Conservation (phyloP, 2,329 filamentous ascomycete genomes). For the Bimuria novae-zelandiae region DNA sequence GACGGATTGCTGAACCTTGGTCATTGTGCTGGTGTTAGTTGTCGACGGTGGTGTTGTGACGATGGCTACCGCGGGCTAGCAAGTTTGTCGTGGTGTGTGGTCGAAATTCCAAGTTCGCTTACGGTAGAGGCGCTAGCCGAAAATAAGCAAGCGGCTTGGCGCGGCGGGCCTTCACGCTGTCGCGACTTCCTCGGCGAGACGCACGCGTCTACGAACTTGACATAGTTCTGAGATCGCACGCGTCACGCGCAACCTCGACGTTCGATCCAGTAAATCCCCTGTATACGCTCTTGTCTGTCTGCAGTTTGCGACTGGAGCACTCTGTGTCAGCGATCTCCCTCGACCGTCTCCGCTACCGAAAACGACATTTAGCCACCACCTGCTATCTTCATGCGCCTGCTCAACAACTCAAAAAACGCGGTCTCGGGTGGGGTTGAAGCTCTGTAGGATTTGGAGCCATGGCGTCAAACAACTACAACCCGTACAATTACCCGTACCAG, state of each 20-base stretch:
- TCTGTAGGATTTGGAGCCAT: conserved; percentile 21
- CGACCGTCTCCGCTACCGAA: not conserved
- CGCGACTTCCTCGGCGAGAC: conserved; percentile 4
- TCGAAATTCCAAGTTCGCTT: conserved; percentile 23
- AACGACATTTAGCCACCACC: conserved; percentile 6
- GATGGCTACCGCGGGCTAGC: conserved; percentile 13
- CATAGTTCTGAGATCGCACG: conserved; percentile 7
- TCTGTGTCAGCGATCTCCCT: not conserved
- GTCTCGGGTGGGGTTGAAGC: conserved; percentile 5
- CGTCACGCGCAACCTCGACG: not conserved
- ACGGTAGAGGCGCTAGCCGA: not conserved
- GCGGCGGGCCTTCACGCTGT: not conserved
- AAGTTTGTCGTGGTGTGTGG: conserved; percentile 18
- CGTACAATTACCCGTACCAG: conserved; percentile 33
- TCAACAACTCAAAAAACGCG: conserved; percentile 5
- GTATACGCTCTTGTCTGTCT: no score
- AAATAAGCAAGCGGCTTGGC: not conserved
- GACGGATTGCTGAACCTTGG: conserved; percentile 67
- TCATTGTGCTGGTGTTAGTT: conserved; percentile 61
- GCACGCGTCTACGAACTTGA: not conserved
- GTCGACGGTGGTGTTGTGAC: conserved; percentile 35
- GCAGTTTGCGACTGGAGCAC: not conserved
- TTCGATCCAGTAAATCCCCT: not conserved
- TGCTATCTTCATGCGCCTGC: conserved; percentile 10
- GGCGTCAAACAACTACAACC: conserved; percentile 33